These are phyloP conservation scores for Oryza punctata DNA, from an alignment of 176 grass and related monocot species.

Conservation along the genomic window DNA sequence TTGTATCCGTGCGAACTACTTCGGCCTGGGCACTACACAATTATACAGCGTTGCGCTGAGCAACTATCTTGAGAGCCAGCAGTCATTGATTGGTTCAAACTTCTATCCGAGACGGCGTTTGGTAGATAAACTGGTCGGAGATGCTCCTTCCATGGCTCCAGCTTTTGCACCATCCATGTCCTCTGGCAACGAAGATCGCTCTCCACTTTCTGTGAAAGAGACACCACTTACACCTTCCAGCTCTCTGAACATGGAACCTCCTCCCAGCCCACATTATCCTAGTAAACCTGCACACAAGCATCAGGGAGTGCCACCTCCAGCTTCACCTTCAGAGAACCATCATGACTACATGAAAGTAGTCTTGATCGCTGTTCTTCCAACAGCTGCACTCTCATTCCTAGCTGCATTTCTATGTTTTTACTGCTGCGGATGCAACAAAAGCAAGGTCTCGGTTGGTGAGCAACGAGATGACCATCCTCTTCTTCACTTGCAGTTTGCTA, in stretches of 20 bases:
- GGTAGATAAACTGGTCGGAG: neutral
- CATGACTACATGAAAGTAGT: slow-evolving; percentile 34
- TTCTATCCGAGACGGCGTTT: slow-evolving; percentile 32
- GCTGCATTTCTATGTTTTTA: slow-evolving; percentile 47
- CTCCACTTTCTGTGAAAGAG: slow-evolving; percentile 27
- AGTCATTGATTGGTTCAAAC: neutral
- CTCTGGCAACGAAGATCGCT: neutral
- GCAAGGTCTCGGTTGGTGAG: slow-evolving; percentile 51
- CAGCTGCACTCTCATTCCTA: slow-evolving; percentile 28
- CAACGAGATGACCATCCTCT: slow-evolving; percentile 55
- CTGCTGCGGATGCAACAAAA: slow-evolving; percentile 59
- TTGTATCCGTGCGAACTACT: slow-evolving; percentile 41
- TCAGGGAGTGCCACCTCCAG: slow-evolving; percentile 23
- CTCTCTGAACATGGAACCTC: slow-evolving; percentile 21
- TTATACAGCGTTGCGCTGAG: slow-evolving; percentile 2
- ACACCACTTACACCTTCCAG: slow-evolving; percentile 4
- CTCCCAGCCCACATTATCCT: neutral
- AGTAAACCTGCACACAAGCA: slow-evolving; percentile 28
- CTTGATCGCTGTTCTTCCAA: slow-evolving; percentile 35
- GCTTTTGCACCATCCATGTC: neutral
- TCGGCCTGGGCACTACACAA: slow-evolving; percentile 24
- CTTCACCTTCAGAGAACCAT: slow-evolving; percentile 42
- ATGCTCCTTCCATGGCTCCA: slow-evolving; percentile 39
- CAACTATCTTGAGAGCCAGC: slow-evolving; percentile 19
- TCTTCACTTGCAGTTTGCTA: slow-evolving; percentile 44